Conservation (phyloP, 2,329 filamentous ascomycete genomes). For the Xylaria sp. region DNA sequence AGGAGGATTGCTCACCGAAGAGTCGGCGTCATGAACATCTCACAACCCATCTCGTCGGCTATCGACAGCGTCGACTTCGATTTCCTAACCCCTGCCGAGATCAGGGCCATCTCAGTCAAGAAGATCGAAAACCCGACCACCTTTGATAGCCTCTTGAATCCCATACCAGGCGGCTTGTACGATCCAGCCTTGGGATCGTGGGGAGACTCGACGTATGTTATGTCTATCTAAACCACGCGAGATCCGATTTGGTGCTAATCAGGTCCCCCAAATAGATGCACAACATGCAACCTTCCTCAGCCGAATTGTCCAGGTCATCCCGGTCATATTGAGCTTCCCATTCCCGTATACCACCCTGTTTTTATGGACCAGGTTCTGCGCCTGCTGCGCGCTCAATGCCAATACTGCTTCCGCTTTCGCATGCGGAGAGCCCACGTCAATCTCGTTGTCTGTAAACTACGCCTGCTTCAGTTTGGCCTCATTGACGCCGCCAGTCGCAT, state of each 20-base stretch:
- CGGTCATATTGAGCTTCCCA: constrained; percentile 93
- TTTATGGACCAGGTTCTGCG: constrained; percentile 94
- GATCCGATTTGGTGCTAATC: constrained; percentile 12
- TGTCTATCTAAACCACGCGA: not conserved
- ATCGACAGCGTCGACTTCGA: constrained; percentile 91
- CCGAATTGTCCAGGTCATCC: constrained; percentile 89
- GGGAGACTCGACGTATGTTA: constrained; percentile 81
- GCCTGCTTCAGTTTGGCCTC: constrained; percentile 85
- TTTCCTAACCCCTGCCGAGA: constrained; percentile 83
- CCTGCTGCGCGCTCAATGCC: constrained; percentile 86
- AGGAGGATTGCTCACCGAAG: constrained; percentile 32
- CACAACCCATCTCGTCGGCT: constrained; percentile 83
- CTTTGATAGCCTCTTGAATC: constrained; percentile 92
- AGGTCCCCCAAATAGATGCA: constrained; percentile 69
- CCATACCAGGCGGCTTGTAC: constrained; percentile 90
- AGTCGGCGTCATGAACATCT: constrained; percentile 70
- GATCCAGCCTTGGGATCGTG: constrained; percentile 92
- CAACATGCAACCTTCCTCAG: constrained; percentile 88
- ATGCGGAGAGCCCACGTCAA: constrained; percentile 81
- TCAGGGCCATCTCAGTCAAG: constrained; percentile 90
- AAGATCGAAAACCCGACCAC: constrained; percentile 92
- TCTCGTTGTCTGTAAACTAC: constrained; percentile 84
- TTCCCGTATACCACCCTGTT: constrained; percentile 94
- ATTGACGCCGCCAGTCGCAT: constrained; percentile 64
- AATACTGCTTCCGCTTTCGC: constrained; percentile 89